A percentile compares a stretch with the other conserved stretches of the same genome.
Conservation (phyloP, 306 rosid species). For the Echinosophora koreensis region DNA sequence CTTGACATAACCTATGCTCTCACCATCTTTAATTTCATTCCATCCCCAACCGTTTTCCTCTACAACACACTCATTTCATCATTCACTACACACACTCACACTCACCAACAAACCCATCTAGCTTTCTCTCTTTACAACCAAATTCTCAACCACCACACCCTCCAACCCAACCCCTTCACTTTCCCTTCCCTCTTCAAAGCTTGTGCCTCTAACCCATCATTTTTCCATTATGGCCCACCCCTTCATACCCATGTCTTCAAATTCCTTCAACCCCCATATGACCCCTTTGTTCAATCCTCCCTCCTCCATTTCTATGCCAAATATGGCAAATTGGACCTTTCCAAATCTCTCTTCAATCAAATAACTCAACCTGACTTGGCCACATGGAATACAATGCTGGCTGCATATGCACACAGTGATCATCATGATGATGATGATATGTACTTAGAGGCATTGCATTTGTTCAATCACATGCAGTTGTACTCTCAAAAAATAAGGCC, state of each 20-base stretch:
- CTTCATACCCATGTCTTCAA: slow-evolving; percentile 60
- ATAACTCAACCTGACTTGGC: slow-evolving; percentile 56
- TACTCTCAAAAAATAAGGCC: slow-evolving; percentile 38
- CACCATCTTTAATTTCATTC: slow-evolving; percentile 46
- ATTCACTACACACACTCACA: slow-evolving; percentile 5
- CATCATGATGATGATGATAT: slow-evolving; percentile 7
- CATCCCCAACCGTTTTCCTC: slow-evolving; percentile 56
- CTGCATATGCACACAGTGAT: slow-evolving; percentile 40
- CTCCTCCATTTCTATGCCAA: slow-evolving; percentile 57
- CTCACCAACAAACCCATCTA: slow-evolving; percentile 28
- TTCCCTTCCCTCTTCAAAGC: slow-evolving; percentile 62
- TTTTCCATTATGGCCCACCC: slow-evolving; percentile 49
- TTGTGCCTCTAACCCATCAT: slow-evolving; percentile 43
- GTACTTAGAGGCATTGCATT: slow-evolving; percentile 48
- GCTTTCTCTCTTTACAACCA: slow-evolving; percentile 50
- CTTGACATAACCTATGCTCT: slow-evolving; percentile 45
- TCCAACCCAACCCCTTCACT: slow-evolving; percentile 58
- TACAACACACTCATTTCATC: slow-evolving; percentile 63
- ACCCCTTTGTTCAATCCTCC: slow-evolving; percentile 56
- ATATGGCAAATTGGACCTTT: slow-evolving; percentile 49
- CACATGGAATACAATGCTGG: slow-evolving; percentile 54
- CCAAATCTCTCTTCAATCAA: slow-evolving; percentile 48
- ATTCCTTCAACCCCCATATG: slow-evolving; percentile 55
- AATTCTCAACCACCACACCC: slow-evolving; percentile 40
- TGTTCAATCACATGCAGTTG: slow-evolving; percentile 49